phyloP scores from a whole-genome alignment of 148 eudicot genomes.

The Vaccinium vitisidaea region DNA sequence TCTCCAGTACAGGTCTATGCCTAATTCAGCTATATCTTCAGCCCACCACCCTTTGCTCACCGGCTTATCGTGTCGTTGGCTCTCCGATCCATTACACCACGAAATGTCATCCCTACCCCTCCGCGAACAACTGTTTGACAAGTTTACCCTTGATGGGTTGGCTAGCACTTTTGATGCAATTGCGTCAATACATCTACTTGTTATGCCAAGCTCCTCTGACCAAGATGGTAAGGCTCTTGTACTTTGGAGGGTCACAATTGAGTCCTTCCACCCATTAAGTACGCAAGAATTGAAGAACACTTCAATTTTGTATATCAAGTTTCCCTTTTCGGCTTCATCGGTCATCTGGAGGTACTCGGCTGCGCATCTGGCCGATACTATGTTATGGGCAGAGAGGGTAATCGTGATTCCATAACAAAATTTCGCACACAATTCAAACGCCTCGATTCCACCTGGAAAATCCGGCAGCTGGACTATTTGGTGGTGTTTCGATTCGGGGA shows the following conservation, averaged over 20 bases:
- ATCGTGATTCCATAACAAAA: slow-evolving; percentile 93
- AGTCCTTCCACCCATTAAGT: slow-evolving; percentile 85
- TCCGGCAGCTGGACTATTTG: slow-evolving; percentile 79
- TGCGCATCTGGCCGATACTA: slow-evolving; percentile 66
- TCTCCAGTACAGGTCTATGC: slow-evolving; percentile 77
- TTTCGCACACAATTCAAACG: slow-evolving; percentile 87
- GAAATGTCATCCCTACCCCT: slow-evolving; percentile 32
- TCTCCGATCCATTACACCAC: slow-evolving; percentile 42
- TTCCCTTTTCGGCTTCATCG: slow-evolving; percentile 87
- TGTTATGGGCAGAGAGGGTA: slow-evolving; percentile 79
- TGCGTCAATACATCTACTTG: slow-evolving; percentile 71
- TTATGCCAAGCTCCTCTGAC: slow-evolving; percentile 77
- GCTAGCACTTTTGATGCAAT: slow-evolving; percentile 52
- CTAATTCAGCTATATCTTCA: slow-evolving; percentile 71
- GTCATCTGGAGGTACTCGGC: slow-evolving; percentile 89
- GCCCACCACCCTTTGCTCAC: slow-evolving; percentile 76
- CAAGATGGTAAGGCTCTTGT: slow-evolving; percentile 54
- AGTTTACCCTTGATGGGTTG: slow-evolving; percentile 47
- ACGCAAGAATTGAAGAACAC: slow-evolving; percentile 81
- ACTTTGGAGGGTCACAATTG: slow-evolving; percentile 57
- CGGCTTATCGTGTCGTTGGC: slow-evolving; percentile 24
- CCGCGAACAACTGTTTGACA: slow-evolving; percentile 47
- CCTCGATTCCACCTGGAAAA: slow-evolving; percentile 78
- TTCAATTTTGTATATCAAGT: slow-evolving; percentile 70
- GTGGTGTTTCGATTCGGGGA: slow-evolving; percentile 49